phyloP scores from a whole-genome alignment of 495 filamentous ascomycete species.

The Hypoxylon fuscum region DNA sequence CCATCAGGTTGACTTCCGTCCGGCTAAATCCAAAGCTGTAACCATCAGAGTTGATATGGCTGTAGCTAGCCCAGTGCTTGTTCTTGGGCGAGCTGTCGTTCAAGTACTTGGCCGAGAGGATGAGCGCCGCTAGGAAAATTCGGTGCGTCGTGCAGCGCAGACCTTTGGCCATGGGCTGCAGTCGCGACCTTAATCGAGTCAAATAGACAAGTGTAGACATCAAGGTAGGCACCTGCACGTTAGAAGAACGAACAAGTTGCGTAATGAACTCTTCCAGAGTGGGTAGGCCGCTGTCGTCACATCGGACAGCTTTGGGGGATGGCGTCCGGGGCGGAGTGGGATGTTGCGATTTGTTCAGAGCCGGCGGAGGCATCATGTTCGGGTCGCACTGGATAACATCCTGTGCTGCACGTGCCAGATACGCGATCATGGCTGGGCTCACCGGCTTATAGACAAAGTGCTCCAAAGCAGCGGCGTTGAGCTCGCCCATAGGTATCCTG shows the following conservation, averaged over 20 bases:
- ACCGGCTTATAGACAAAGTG: slow-evolving; percentile 88
- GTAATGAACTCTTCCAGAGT: slow-evolving; percentile 90
- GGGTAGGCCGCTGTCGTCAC: slow-evolving; percentile 65
- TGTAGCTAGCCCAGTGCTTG: slow-evolving; percentile 99
- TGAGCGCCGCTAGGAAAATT: slow-evolving; percentile 94
- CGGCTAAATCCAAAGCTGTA: slow-evolving; percentile 90
- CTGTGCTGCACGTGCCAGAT: slow-evolving; percentile 82
- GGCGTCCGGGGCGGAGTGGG: slow-evolving; percentile 74
- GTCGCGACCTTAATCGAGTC: slow-evolving; percentile 77
- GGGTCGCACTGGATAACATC: slow-evolving; percentile 92
- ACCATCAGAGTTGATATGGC: slow-evolving; percentile 69
- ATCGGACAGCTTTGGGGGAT: slow-evolving; percentile 62
- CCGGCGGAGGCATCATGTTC: slow-evolving; percentile 43
- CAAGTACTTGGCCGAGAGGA: slow-evolving; percentile 94
- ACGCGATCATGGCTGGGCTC: slow-evolving; percentile 81
- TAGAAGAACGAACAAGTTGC: slow-evolving; percentile 87
- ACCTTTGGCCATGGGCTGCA: slow-evolving; percentile 95
- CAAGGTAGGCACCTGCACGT: slow-evolving; percentile 95
- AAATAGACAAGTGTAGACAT: slow-evolving; percentile 98
- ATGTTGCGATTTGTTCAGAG: slow-evolving; percentile 61
- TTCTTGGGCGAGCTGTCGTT: slow-evolving; percentile 99
- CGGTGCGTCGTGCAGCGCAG: slow-evolving; percentile 97
- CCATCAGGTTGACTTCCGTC: slow-evolving; percentile 97
- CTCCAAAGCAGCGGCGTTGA: slow-evolving; percentile 85
- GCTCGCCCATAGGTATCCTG: slow-evolving; percentile 51